Evolutionary conservation across 257 asterid genomes (phyloP), one percentile per base, ranked within the genome.

Genomic region (Thymus quinquecostatus): DNA sequence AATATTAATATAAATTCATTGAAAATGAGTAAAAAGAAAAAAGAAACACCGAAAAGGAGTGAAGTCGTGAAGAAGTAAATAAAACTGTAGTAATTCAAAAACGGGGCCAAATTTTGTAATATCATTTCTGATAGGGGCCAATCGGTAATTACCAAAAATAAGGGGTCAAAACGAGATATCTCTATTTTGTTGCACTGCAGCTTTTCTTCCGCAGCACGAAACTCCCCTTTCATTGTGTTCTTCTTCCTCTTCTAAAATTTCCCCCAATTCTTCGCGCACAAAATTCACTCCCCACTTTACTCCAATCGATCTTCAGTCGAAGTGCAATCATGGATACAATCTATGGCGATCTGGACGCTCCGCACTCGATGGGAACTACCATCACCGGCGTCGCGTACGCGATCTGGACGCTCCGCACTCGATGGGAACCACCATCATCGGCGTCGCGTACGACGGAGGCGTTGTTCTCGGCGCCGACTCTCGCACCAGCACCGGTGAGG

Each of bases 381-480:
- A 91, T 89, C 73, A 91, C 89, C 73, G 96, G 95, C 68, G 94
- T 92, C 71, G 87, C 97, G 33, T 92, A 87, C 82, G 38, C 38
- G 38, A 34, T 34, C 38, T 34, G 38, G 38, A 34, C 38, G 38
- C 38, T 34, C 38, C 38, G 38, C 38, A 34, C 38, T 34, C 38
- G 38, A 34, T 34, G 38, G 96, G 97, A 33, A 91, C 97, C 65
- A 91, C 97, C 75, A 91, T 89, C 73, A 91, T 91, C 73, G 96
- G 95, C 68, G 94, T 92, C 71, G 87, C 97, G 33, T 92, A 87
- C 82, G 75, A 92, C 78, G 96, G 96, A 54, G 97, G 97, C 60
- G 97, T 91, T 55, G 95, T 91, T 59, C 88, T 91, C 58, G 96
- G 96, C 67, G 97, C 96, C 68, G 96, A 92, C 70, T 92, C 97